Percentiles rank a stretch among this genome's conserved stretches.
phyloP scores from a whole-genome alignment of 2,329 filamentous ascomycete genomes.

The Chalaropsis ovoidea region DNA sequence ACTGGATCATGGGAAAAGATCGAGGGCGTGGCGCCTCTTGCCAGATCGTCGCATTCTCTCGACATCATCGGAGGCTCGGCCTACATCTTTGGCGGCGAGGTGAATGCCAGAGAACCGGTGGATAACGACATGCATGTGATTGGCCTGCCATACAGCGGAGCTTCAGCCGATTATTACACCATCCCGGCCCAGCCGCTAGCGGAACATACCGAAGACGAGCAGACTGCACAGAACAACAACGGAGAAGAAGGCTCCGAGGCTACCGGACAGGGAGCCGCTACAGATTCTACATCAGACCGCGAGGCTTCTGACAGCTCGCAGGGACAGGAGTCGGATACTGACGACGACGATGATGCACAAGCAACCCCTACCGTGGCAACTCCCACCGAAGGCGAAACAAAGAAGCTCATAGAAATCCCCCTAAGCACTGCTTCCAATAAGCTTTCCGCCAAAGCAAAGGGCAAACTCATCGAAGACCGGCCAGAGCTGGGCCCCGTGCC shows the following conservation, averaged over 20 bases:
- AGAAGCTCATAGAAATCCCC: conserved; percentile 37
- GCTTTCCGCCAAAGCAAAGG: conserved; percentile 32
- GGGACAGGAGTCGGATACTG: conserved; percentile 27
- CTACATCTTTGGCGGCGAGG: conserved; percentile 70
- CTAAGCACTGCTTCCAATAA: conserved; percentile 32
- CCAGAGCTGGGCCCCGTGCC: conserved; percentile 44
- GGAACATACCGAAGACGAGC: not conserved
- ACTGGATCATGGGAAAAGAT: conserved; percentile 54
- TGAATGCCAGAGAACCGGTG: conserved; percentile 53
- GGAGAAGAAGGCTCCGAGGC: conserved; percentile 27
- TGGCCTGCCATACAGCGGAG: conserved; percentile 47
- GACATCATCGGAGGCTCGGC: conserved; percentile 47
- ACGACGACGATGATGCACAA: not conserved
- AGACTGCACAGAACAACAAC: conserved; percentile 29
- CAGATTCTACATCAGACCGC: conserved; percentile 23
- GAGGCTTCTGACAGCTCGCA: conserved; percentile 27
- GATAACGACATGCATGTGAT: conserved; percentile 65
- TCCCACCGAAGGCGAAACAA: conserved; percentile 19
- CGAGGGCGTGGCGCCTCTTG: conserved; percentile 42
- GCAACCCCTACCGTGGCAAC: not conserved
- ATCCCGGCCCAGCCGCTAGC: conserved; percentile 40
- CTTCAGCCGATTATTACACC: conserved; percentile 49
- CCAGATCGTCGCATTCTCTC: conserved; percentile 64
- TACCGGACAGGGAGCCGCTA: conserved; percentile 23
- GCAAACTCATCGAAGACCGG: conserved; percentile 31